These are phyloP conservation scores for Diplodia intermedia DNA, from an alignment of 2,329 filamentous ascomycete genomes.

Conservation along the genomic window DNA sequence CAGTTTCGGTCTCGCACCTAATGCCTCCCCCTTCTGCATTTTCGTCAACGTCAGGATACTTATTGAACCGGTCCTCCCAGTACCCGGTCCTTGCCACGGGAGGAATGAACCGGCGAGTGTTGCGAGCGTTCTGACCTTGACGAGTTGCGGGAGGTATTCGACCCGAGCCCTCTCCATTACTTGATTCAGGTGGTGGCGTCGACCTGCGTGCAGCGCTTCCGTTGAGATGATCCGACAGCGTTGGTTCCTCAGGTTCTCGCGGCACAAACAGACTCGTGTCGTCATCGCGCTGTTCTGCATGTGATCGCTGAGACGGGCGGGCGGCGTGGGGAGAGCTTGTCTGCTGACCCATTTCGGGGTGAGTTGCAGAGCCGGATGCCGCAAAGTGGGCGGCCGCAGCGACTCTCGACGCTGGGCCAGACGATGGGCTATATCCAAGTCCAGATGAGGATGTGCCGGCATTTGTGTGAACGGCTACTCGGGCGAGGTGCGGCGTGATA, in stretches of 20 bases:
- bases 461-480: background rate
- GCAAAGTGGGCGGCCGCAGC: background rate
- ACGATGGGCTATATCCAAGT: background rate
- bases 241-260: background rate
- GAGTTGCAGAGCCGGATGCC: background rate
- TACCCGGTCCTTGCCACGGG: background rate
- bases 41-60: background rate
- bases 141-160: background rate
- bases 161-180: background rate
- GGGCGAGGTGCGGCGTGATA: background rate
- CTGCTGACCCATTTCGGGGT: background rate
- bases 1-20: background rate
- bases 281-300: background rate
- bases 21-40: constrained; percentile 5
- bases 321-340: background rate
- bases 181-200: background rate
- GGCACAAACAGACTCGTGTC: background rate
- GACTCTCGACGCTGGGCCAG: background rate
- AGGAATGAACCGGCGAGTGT: background rate
- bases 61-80: background rate
- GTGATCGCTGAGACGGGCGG: background rate
- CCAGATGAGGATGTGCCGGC: background rate
- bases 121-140: background rate
- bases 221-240: background rate
- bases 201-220: background rate